phyloP scores from a whole-genome alignment of 495 filamentous ascomycete genomes.

The Filosporella fistucella region DNA sequence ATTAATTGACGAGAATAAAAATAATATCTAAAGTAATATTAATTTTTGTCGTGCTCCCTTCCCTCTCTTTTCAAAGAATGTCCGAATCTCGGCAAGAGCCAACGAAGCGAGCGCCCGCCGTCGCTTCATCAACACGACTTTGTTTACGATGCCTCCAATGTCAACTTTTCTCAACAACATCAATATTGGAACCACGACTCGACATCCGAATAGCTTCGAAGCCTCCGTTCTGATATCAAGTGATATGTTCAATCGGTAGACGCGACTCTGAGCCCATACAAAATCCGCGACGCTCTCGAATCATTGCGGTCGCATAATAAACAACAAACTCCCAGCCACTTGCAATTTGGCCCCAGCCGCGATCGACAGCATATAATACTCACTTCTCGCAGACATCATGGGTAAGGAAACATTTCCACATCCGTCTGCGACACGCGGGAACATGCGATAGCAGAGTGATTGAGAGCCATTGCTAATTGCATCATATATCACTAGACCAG shows the following conservation, averaged over 20 bases:
- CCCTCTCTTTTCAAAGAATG: no score
- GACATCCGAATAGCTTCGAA: neutral
- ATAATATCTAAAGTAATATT: no score
- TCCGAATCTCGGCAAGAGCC: no score
- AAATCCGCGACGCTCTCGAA: neutral
- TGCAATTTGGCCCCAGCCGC: neutral
- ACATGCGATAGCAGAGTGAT: no score
- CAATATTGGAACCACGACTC: conserved; percentile 2
- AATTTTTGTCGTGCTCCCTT: no score
- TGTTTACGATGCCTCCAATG: neutral
- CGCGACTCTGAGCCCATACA: conserved; percentile 2
- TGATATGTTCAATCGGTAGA: conserved; percentile 1
- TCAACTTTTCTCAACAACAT: neutral
- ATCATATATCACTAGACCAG: conserved; percentile 15
- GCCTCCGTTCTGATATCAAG: conserved; percentile 4
- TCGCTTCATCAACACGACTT: neutral
- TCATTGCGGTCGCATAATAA: conserved; percentile 16
- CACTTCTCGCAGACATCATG: conserved; percentile 11
- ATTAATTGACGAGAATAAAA: no score
- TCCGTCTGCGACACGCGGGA: neutral
- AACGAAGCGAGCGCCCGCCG: no score
- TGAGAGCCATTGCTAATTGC: conserved; percentile 11
- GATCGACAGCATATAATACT: conserved; percentile 2
- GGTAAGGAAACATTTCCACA: conserved; percentile 16
- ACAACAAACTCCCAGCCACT: conserved; percentile 18